Evolutionary conservation across 73 alveolate species (phyloP), one percentile per base, ranked within the genome.

Genomic region (Uronychia setigera): DNA sequence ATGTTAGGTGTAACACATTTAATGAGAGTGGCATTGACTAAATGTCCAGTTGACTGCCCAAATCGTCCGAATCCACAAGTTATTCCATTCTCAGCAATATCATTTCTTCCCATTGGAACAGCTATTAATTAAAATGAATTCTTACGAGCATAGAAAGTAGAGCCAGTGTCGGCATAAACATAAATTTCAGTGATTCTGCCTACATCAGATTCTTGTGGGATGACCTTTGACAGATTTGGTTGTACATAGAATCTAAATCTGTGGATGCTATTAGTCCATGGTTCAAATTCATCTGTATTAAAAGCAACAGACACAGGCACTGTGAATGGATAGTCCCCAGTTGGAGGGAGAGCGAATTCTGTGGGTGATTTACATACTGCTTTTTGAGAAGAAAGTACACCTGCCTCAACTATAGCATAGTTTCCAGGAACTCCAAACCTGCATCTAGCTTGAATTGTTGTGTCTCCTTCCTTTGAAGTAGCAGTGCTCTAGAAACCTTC

Each of bases 371-470:
- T 92, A 76, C 99, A 96, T 34, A 96, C 93, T 90, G 94, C 87
- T 74, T 91, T 92, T 78, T 91, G 90, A 80, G 82, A 87, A 33
- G 93, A 90, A 29, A 96, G 80, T 57, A 92, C 91, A 79, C 91
- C 86, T n/a, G 95, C 98, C 60, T 93, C 96, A 11, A 97, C 97
- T 28, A 90, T 92, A n/a, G 97, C 93, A 74, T 93, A 94, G 77
- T 95, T 90, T 74, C 98, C 97, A 26, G 98, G 98, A 75, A 96
- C 96, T 29, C 99, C 99, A 87, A 96, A 96, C 76, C 99, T 80
- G 88, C 99, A 96, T 85, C 98, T 76, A 31, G 95, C 95, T 31
- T 78, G 76, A 14, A 57, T 84, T 19, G 79, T 60, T 76, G 92
- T 92, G 75, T 91, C 88, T 19, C n/a, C 67, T 46, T n/a, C n/a